Base-by-base conservation (phyloP, 1,139 yeast species). In the Nakaseomyces sp. region DNA sequence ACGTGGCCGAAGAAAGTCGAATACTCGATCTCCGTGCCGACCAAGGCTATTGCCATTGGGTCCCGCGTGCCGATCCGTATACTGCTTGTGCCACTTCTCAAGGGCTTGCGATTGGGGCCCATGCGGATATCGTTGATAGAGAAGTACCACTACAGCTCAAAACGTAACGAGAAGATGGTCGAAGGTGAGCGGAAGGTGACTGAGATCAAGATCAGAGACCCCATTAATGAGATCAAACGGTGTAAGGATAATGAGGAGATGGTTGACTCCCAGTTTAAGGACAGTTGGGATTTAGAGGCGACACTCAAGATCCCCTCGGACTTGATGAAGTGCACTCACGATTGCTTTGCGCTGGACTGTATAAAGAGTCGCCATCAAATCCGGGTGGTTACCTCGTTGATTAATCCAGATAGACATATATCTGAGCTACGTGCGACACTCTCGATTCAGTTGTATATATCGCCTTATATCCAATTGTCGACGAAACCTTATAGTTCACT, bases 1-100 rank as follows among this genome's bases (percentile, higher is more conserved):
- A 81, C 91, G 0, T 93, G 98, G 99, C 97, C 98, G 2, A 70
- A 77, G 41, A 91, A 91, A 61, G 86, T 91, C 39, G 97, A 93
- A 56, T 91, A 93, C 63, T 77, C 89, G 2, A 76, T 91, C 45
- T 83, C 85, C 47, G 80, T 86, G 6, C 97, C 97, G 0, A 73
- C 89, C 13, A 81, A 85, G 58, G 96, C 97, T 0, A 76, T 87
- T 29, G 95, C 97, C 0, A 79, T 91, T 37, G 98, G 98, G 1
- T 79, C 95, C 0, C 68, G 77, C 0, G 72, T 85, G 2, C 85
- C 87, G 1, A 72, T 91, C 10, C 74, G 78, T 53, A 70, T 91
- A 57, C 70, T 77, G 55, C 63, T 91, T 56, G 83, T 84, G 1
- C 97, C 98, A 0, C 65, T 91, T 39, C 64, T 79, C 37, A 91